A percentile compares a stretch with the other conserved stretches of the same genome.
These are phyloP conservation scores for Lachnellula suecica DNA, from an alignment of 2,329 filamentous ascomycete genomes.

Conservation along the genomic window DNA sequence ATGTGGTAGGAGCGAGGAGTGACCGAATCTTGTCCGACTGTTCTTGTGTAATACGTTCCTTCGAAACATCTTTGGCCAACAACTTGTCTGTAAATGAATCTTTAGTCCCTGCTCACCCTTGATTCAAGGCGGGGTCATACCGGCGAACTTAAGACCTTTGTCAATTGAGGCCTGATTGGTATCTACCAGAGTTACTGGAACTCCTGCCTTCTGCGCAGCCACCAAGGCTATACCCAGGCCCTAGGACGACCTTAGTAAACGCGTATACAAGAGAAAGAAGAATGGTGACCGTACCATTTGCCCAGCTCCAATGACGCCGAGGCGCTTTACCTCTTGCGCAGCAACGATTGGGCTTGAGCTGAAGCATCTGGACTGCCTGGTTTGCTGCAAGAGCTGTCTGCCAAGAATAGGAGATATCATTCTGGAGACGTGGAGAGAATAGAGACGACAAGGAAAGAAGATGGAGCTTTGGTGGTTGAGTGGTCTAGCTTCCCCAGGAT, in stretches of 20 bases:
- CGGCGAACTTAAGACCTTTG: constrained; percentile 87
- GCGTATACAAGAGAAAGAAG: not conserved
- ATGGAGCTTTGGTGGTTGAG: constrained; percentile 1
- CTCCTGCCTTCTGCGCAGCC: constrained; percentile 77
- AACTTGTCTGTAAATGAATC: constrained; percentile 69
- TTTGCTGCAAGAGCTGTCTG: constrained; percentile 22
- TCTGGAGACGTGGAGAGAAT: constrained; percentile 10
- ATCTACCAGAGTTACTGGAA: constrained; percentile 86
- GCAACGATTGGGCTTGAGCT: constrained; percentile 62
- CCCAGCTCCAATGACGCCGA: constrained; percentile 91
- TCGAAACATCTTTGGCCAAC: constrained; percentile 87
- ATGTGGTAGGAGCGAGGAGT: constrained; percentile 68
- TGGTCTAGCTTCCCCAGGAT: not conserved
- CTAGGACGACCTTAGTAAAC: constrained; percentile 44
- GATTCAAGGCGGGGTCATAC: constrained; percentile 42
- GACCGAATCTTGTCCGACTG: constrained; percentile 73
- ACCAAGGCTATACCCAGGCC: constrained; percentile 95
- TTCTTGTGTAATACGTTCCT: constrained; percentile 79
- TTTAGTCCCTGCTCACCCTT: not conserved
- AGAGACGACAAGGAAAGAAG: constrained; percentile 1
- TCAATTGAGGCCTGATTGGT: constrained; percentile 80
- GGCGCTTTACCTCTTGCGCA: constrained; percentile 74
- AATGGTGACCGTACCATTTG: constrained; percentile 75
- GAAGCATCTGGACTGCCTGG: constrained; percentile 52
- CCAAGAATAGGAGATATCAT: constrained; percentile 30